A percentile compares a stretch with the other conserved stretches of the same genome.
Evolutionary conservation across 1,284 basidiomycete genomes (phyloP).

Genomic region (Takashimella koratensis): DNA sequence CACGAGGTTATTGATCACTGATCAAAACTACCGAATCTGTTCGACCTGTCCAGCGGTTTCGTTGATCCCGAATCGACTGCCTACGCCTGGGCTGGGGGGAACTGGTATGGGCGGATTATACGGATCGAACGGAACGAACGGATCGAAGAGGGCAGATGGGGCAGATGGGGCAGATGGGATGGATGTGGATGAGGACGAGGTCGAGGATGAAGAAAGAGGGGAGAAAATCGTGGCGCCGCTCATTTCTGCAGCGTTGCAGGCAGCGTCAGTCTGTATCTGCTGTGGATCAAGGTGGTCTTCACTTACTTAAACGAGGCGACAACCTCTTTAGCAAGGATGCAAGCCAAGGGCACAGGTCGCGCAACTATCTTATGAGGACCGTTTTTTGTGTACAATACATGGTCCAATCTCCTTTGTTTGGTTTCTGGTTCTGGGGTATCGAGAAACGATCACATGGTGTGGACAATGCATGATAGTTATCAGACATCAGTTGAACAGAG

Average conservation of each 20-base stretch:
- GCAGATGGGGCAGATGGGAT: too few relatives aligned
- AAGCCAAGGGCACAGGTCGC: too few relatives aligned
- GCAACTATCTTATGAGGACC: too few relatives aligned
- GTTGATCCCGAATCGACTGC: constrained; percentile 17
- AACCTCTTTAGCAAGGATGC: too few relatives aligned
- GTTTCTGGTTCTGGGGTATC: too few relatives aligned
- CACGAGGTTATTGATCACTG: constrained; percentile 34
- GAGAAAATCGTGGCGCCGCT: not conserved
- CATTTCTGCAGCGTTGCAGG: not conserved
- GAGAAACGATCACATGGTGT: too few relatives aligned
- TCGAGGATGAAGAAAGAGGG: not conserved
- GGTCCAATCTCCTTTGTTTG: too few relatives aligned
- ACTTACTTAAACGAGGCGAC: not conserved
- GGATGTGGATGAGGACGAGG: not conserved
- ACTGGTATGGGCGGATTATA: not conserved
- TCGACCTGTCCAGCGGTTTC: constrained; percentile 39
- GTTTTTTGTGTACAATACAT: too few relatives aligned
- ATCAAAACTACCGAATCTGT: constrained; percentile 36
- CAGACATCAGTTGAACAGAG: too few relatives aligned
- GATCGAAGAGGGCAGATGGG: too few relatives aligned
- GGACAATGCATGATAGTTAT: too few relatives aligned
- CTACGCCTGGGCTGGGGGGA: not conserved
- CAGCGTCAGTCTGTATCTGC: not conserved
- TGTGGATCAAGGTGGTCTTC: not conserved
- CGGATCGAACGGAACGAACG: not conserved